Evolutionary conservation across 1,284 basidiomycete species (phyloP), one percentile per base, ranked within the genome.

Genomic region (Ceratobasidium sp.): DNA sequence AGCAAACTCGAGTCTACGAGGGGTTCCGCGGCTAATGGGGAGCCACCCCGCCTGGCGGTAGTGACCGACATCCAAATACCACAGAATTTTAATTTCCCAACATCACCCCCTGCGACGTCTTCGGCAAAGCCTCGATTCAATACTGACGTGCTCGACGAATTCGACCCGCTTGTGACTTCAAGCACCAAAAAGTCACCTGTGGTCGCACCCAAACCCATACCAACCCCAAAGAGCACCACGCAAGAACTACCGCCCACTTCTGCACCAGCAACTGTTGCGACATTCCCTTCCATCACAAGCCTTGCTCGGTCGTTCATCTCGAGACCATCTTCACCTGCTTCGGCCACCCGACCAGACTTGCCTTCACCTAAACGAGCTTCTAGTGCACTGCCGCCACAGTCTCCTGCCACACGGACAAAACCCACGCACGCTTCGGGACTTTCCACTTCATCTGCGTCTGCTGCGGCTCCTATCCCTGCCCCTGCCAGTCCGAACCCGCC

Each of bases 281-380:
- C 85, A 0, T 89, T 90, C 72, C 82, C 89, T 0, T 86, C 89
- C 1, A 80, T 91, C 23, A 85, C 88, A 23, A 84, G 88, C 0
- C 78, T 92, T 57, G 89, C 91, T 1, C 86, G 87, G 43, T 85
- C 92, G 32, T 72, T 72, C 23, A 53, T 61, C 18, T 72, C 58
- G 46, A 12, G 61, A 23, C 21, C 53, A 16, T 41, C 41, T 21
- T 52, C 53, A 41, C 30, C 53, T 39, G 26, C 67, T 34, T 43
- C 52, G 32, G 76, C 81, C 88, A 2, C 83, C 88, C 50, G 87
- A 87, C 0, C 77, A 75, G 39, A 78, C 81, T 14, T 78, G 83
- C 39, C 78, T 81, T 16, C 78, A 83, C 39, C 78, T 81, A 23
- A 82, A 84, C 76, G 74, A 10, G 80, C 83, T 21, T 89, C 88